Evolutionary conservation across 345 rosid genomes (phyloP).

Genomic region (Salix dunnii): DNA sequence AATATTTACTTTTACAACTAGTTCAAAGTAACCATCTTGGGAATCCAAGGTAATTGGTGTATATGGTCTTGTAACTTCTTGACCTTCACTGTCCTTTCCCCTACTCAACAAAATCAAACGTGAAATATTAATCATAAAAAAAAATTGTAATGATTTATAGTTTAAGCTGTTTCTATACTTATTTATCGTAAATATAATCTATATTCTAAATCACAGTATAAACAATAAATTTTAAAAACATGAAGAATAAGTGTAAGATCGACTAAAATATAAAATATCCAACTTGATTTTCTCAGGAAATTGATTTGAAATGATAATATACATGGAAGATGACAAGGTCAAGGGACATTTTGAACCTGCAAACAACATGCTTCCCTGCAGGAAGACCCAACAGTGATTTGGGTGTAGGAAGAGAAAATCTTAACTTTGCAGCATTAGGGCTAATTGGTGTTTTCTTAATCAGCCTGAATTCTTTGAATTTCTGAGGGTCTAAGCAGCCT

Average conservation of each 20-base stretch:
- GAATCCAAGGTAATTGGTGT: conserved; percentile 21
- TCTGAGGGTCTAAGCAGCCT: conserved; percentile 24
- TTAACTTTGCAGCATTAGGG: conserved; percentile 30
- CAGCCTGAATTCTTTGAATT: conserved; percentile 38
- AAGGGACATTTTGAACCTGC: conserved; percentile 19
- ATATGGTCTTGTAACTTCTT: conserved; percentile 13
- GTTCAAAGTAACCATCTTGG: conserved; percentile 17
- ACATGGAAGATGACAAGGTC: background rate
- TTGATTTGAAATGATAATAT: too few relatives aligned
- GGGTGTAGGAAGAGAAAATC: conserved; percentile 35
- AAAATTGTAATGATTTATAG: too few relatives aligned
- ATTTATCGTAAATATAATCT: too few relatives aligned
- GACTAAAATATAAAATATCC: too few relatives aligned
- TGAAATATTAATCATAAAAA: too few relatives aligned
- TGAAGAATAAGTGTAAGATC: too few relatives aligned
- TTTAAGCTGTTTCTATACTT: too few relatives aligned
- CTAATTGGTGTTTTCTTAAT: conserved; percentile 24
- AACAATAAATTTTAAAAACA: too few relatives aligned
- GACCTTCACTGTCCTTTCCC: conserved; percentile 17
- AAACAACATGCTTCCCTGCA: conserved; percentile 25
- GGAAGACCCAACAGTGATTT: conserved; percentile 37
- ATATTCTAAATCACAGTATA: too few relatives aligned
- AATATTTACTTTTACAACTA: conserved; percentile 15
- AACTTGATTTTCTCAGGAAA: too few relatives aligned
- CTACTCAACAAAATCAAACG: background rate